These are phyloP conservation scores for Plectranthus barbatus DNA, from an alignment of 257 asterid genomes.

Conservation along the genomic window DNA sequence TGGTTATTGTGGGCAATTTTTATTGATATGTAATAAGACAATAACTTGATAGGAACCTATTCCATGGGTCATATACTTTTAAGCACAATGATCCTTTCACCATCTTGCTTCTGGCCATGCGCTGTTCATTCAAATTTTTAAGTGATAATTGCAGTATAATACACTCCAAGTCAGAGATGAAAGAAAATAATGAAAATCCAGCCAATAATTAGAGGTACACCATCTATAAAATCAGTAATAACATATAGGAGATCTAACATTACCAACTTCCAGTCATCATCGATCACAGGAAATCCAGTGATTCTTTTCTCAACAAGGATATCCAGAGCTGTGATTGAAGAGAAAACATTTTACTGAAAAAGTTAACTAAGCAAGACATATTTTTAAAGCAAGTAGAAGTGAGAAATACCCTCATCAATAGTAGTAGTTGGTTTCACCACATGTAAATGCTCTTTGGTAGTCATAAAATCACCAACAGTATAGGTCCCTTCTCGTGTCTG, in stretches of 20 bases:
- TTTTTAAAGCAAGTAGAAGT: not conserved
- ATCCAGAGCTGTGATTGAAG: constrained; percentile 14
- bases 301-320: constrained; percentile 17
- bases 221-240: not conserved
- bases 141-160: not conserved
- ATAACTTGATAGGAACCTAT: not conserved
- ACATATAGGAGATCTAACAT: not conserved
- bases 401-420: constrained; percentile 14
- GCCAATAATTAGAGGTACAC: not conserved
- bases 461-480: constrained; percentile 16
- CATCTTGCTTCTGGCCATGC: not conserved
- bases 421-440: constrained; percentile 14
- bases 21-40: too few relatives aligned
- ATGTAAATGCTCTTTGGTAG: constrained; percentile 9
- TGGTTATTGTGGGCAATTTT: not conserved
- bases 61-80: not conserved
- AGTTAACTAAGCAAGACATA: not conserved
- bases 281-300: constrained; percentile 16
- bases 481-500: constrained; percentile 11
- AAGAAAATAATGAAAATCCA: not conserved
- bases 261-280: constrained; percentile 18
- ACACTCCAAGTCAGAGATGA: not conserved
- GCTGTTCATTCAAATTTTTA: not conserved
- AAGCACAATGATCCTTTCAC: not conserved
- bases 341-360: not conserved